These are phyloP conservation scores for Guadua angustifolia DNA, from an alignment of 176 grass and related monocot genomes.

Conservation along the genomic window DNA sequence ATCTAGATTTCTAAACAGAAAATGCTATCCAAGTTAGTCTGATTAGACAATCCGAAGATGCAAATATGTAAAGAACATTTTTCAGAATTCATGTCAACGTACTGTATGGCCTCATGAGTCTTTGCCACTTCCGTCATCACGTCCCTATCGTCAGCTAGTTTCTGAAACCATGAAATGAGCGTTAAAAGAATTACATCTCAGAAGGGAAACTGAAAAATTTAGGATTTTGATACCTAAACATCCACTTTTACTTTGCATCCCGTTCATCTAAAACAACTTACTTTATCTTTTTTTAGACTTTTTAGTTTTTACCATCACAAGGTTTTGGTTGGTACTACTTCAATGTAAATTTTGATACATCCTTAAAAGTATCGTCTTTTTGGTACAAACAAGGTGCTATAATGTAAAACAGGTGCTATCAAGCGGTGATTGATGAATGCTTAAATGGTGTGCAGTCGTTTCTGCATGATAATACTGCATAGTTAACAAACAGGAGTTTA, in stretches of 20 bases:
- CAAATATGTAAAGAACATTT: neutral
- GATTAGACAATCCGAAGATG: neutral
- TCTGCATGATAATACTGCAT: conserved; percentile 3
- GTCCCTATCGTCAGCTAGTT: conserved; percentile 66
- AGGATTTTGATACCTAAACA: neutral
- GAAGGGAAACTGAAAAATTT: neutral
- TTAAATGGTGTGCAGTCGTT: conserved; percentile 24
- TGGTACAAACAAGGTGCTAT: neutral
- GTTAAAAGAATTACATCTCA: neutral
- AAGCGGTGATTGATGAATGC: neutral
- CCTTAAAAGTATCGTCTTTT: neutral
- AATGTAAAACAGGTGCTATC: neutral
- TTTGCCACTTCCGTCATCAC: conserved; percentile 71
- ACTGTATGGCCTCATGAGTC: conserved; percentile 88
- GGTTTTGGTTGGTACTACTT: too few species aligned
- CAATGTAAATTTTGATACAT: too few species aligned
- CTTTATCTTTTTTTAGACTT: neutral
- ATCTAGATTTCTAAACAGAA: conserved; percentile 64
- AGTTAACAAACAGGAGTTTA: neutral
- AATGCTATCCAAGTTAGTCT: conserved; percentile 39
- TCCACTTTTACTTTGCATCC: neutral
- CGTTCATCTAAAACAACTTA: neutral
- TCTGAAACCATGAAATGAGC: conserved; percentile 60
- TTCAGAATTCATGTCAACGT: conserved; percentile 43
- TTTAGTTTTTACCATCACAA: too few species aligned